Evolutionary conservation across 139 green algal genomes (phyloP), one percentile per base, ranked within the genome.

Genomic region (Mychonastes homosphaera): DNA sequence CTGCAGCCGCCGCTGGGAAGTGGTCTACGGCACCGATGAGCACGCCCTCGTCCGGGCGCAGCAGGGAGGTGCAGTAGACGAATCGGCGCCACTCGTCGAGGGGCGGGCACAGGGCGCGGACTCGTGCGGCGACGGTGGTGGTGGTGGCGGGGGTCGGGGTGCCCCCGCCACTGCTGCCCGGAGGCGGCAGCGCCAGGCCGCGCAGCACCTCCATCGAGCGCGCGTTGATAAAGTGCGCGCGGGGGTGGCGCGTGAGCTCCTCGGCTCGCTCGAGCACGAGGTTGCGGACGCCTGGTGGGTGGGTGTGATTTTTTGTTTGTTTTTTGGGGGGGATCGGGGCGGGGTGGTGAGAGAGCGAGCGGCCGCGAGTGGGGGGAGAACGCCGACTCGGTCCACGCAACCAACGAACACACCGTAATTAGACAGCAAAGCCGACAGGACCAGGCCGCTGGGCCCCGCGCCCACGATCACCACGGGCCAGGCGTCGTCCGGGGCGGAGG

Each of bases 151-250:
- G 60, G 62, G 32, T 45, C 62, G 2, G 87, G 45, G 2, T 36
- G 45, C 1, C 79, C 65, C 19, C 87, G 80, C 19, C 89, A 67
- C 72, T 83, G 57, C 57, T 59, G 53, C 33, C 32, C 19, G 6
- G 26, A 4, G 5, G 32, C 32, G 44, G 32, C 32, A 43, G n/a
- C 56, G 45, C 18, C 32, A 47, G 52, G 19, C 44, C 7, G 32
- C 30, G 32, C 52, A 44, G 52, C 19, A 86, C 68, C 74, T 96
- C 89, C 89, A 96, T 95, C 39, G 86, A 92, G 2, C 91, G 67
- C 63, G 87, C 87, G 70, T 96, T 96, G 56, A 98, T 92, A 57
- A 91, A 92, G 59, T 98, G 91, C 16, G 89, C 89, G 44, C 86
- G 77, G 2, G 89, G 89, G 64, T 96, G 88, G 27, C 63, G 52